Conservation (phyloP, 2,329 filamentous ascomycete species). For the Apiospora hydei region DNA sequence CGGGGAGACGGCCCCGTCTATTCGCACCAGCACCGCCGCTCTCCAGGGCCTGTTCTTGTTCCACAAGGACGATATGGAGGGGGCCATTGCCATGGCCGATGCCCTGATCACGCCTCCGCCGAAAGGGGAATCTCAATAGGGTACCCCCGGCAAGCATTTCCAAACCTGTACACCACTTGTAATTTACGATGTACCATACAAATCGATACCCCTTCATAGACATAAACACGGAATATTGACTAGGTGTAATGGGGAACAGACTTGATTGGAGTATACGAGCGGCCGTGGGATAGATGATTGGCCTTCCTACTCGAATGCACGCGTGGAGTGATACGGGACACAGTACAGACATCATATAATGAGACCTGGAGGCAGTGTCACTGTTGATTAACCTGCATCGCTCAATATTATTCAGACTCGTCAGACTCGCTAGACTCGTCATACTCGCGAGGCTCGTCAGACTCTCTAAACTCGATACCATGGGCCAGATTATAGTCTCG, state of each 20-base stretch:
- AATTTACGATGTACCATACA: neutral
- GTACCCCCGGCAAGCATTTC: neutral
- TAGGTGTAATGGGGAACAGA: too few species aligned
- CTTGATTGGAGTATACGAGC: too few species aligned
- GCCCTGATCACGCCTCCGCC: conserved; percentile 54
- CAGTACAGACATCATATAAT: too few species aligned
- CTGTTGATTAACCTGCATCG: neutral
- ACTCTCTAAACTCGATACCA: too few species aligned
- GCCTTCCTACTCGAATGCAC: too few species aligned
- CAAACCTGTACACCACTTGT: neutral
- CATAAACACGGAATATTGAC: neutral
- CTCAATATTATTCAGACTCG: neutral
- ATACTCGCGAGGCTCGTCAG: too few species aligned
- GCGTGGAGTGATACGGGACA: too few species aligned
- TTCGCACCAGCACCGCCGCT: conserved; percentile 81
- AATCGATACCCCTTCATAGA: neutral
- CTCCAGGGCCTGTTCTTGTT: conserved; percentile 95
- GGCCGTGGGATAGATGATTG: too few species aligned
- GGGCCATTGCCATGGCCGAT: conserved; percentile 82
- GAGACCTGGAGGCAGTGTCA: too few species aligned
- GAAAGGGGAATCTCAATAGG: neutral
- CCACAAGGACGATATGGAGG: conserved; percentile 89
- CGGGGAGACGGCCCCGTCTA: conserved; percentile 47
- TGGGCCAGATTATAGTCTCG: neutral
- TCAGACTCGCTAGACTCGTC: too few species aligned